Evolutionary conservation across 495 filamentous ascomycete species (phyloP).

Genomic region (Penicillium longicatenatum): DNA sequence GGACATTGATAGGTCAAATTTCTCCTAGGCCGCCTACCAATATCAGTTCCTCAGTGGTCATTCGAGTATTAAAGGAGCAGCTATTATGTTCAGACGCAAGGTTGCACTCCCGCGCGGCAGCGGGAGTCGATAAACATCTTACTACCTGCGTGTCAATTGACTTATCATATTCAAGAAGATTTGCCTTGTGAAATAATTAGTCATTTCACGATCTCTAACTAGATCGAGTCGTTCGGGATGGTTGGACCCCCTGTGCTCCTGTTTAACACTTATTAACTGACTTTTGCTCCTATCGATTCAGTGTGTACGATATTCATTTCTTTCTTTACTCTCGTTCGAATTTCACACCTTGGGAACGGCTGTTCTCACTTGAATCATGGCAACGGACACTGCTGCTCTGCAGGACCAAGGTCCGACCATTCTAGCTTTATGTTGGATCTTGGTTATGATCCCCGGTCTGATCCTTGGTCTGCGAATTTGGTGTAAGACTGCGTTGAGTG

Average conservation of each 20-base stretch:
- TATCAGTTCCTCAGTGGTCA: not conserved
- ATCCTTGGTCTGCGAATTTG: conserved; percentile 15
- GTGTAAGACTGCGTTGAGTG: conserved; percentile 16
- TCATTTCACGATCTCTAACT: not conserved
- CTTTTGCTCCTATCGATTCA: not conserved
- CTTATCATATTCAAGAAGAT: not conserved
- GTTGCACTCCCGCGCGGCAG: not conserved
- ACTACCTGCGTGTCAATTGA: not conserved
- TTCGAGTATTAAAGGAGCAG: not conserved
- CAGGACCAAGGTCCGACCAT: conserved; percentile 20
- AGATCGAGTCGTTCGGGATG: not conserved
- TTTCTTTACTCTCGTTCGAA: not conserved
- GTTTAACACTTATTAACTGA: not conserved
- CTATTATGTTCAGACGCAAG: not conserved
- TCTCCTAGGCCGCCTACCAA: not conserved
- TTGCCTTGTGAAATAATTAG: not conserved
- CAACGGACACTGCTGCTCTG: conserved; percentile 4
- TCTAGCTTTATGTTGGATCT: conserved; percentile 18
- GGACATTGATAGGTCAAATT: not conserved
- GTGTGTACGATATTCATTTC: not conserved
- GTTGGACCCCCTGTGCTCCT: not conserved
- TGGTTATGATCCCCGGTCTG: conserved; percentile 15
- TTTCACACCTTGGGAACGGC: not conserved
- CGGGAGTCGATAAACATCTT: not conserved
- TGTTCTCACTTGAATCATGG: conserved; percentile 5